Base-by-base conservation (phyloP, 768 basidiomycete genomes). In the Boletus huronensis region DNA sequence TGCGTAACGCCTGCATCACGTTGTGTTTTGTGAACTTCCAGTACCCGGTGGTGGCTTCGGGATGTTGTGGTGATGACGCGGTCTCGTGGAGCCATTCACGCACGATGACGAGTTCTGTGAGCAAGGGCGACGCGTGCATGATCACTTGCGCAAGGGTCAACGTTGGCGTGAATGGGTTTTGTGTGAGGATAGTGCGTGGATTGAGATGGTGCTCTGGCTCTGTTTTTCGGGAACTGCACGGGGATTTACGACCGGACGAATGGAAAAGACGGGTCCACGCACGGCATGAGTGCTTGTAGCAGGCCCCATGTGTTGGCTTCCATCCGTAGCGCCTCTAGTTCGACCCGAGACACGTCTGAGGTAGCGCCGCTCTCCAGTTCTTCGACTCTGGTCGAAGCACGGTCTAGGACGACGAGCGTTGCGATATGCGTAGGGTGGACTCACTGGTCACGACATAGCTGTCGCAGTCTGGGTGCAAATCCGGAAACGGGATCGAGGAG, bases 61-160 rank as follows among this genome's bases (percentile, higher is more conserved):
- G 85, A 40, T 79, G 76, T 29, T 75, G 70, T 0, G 81, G 80
- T n/a, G 76, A 53, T 0, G 83, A 80, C 0, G 89, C 87, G 0
- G 81, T 87, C 39, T 90, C 88, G 57, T 92, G 88, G 1, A 93
- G 77, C 92, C 92, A 94, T 68, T 93, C 90, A n/a, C 88, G 82
- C 8, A 93, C 84, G 41, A 88, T 83, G 43, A 90, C 77, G 51
- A 93, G 88, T 56, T 92, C 91, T 0, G 81, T 71, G 34, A 93
- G 82, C 2, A 86, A 76, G 0, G 82, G 82, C 0, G 85, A 89
- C 3, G 81, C 71, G 45, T 80, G 71, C 77, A 94, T 79, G 48
- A 90, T 81, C 3, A 83, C 79, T 64, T 90, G 85, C 0, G 87
- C 88, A 26, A 94, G 79, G 0, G 84, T 84, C 5, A 83, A 79